A percentile compares a stretch with the other conserved stretches of the same genome.
phyloP scores from a whole-genome alignment of 1,284 basidiomycete genomes.

The Exobasidium cylindrosporum region DNA sequence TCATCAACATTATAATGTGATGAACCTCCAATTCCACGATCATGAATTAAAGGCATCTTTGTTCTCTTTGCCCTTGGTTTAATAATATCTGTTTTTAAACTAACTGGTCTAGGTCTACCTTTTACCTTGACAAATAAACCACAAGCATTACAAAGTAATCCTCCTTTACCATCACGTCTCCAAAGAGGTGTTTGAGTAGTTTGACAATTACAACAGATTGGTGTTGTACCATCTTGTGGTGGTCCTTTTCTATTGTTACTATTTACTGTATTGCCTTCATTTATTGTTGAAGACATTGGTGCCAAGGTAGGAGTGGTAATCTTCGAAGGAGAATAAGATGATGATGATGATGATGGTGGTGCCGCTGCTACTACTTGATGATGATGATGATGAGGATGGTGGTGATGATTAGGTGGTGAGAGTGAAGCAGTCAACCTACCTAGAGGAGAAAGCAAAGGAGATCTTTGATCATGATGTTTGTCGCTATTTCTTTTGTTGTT shows the following conservation, averaged over 20 bases:
- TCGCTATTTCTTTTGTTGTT: no score
- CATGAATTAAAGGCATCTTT: neutral
- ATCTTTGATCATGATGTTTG: neutral
- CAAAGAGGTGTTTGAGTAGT: slow-evolving; percentile 15
- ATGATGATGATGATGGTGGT: neutral
- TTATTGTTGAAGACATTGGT: no score
- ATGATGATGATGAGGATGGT: slow-evolving; percentile 2
- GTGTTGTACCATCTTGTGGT: neutral
- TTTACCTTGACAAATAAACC: slow-evolving; percentile 19
- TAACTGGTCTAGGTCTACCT: slow-evolving; percentile 16
- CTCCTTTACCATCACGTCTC: slow-evolving; percentile 17
- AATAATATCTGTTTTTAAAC: slow-evolving; percentile 18
- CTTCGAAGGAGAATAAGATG: neutral
- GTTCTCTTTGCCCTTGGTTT: slow-evolving; percentile 15
- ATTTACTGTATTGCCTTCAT: no score
- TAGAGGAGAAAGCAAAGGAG: neutral
- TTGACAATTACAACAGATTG: slow-evolving; percentile 16
- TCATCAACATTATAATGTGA: neutral
- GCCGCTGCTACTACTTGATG: neutral
- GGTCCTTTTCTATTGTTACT: neutral
- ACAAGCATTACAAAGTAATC: slow-evolving; percentile 16
- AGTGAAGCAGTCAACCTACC: neutral
- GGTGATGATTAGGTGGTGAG: neutral
- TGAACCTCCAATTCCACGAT: neutral
- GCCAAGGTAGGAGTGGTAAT: neutral